These are phyloP conservation scores for Aspergillus luchuensis DNA, from an alignment of 2,329 filamentous ascomycete genomes.

Conservation along the genomic window DNA sequence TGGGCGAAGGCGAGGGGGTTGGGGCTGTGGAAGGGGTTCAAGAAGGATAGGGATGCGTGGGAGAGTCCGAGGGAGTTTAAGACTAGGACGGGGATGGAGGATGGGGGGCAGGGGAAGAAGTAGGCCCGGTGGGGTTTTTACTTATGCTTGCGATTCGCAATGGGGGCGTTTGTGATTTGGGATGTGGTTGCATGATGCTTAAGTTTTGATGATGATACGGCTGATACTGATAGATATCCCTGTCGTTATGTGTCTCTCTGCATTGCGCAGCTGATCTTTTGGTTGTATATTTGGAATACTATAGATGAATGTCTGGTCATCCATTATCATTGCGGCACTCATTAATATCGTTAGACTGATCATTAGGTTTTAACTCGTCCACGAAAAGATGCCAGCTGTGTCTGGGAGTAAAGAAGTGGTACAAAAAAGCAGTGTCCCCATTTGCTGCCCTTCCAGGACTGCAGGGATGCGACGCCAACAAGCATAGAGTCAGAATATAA, in stretches of 20 bases:
- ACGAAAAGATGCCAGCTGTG: constrained; percentile 2
- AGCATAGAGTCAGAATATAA: constrained; percentile 6
- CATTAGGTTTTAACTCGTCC: constrained; percentile 1
- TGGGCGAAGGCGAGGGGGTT: constrained; percentile 64
- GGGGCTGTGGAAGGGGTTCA: constrained; percentile 71
- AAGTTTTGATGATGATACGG: constrained; percentile 3
- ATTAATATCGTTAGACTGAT: constrained; percentile 6
- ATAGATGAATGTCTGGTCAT: background rate
- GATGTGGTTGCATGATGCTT: background rate
- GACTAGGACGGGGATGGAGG: constrained; percentile 54
- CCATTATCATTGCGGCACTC: background rate
- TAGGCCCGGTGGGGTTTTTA: background rate
- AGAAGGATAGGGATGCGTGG: constrained; percentile 53
- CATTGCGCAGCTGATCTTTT: background rate
- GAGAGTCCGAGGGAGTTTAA: constrained; percentile 93
- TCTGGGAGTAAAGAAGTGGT: background rate
- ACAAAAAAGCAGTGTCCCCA: constrained; percentile 1
- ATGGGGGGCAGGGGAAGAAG: constrained; percentile 19
- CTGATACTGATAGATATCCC: background rate
- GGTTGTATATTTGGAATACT: background rate
- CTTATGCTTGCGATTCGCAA: too few species aligned
- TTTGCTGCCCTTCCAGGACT: constrained; percentile 6
- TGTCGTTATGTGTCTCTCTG: background rate
- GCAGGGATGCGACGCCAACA: constrained; percentile 14
- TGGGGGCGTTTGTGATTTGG: background rate